phyloP scores from a whole-genome alignment of 768 basidiomycete species.

The Cystoderma amianthinum region DNA sequence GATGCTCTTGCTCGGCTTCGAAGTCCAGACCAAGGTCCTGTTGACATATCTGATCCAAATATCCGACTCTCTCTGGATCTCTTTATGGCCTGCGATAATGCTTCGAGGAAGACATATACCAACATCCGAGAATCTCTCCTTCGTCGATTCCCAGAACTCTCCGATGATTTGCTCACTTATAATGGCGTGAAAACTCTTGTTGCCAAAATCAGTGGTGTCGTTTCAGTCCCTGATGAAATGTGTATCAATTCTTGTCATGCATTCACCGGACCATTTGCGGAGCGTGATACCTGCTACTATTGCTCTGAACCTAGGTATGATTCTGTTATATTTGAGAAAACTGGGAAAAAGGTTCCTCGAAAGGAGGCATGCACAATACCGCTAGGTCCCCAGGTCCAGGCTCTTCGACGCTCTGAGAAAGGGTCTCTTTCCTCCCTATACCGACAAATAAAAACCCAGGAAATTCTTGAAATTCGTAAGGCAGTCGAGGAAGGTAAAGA shows the following conservation, averaged over 20 bases:
- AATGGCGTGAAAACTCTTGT: constrained; percentile 6
- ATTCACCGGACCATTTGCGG: constrained; percentile 13
- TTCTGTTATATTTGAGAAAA: constrained; percentile 2
- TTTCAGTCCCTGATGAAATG: constrained; percentile 13
- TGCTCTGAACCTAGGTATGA: constrained; percentile 12
- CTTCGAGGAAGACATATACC: constrained; percentile 3
- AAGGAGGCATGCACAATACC: constrained; percentile 30
- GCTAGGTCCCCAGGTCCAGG: constrained; percentile 35
- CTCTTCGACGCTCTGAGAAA: constrained; percentile 13
- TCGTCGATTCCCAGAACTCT: constrained; percentile 4
- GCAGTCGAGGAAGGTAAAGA: constrained; percentile 5
- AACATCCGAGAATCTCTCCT: constrained; percentile 3
- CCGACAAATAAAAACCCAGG: constrained; percentile 4
- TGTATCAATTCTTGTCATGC: constrained; percentile 16
- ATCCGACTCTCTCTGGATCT: constrained; percentile 6
- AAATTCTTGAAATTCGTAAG: constrained; percentile 14
- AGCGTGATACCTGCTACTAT: constrained; percentile 8
- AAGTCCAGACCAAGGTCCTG: constrained; percentile 9
- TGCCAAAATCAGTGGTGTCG: constrained; percentile 7
- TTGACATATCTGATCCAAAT: constrained; percentile 6
- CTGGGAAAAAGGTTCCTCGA: constrained; percentile 8
- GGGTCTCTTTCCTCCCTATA: constrained; percentile 22
- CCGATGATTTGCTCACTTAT: constrained; percentile 4
- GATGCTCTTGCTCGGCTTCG: constrained; percentile 5
- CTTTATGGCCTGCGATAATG: constrained; percentile 3